Conservation (phyloP, 2,329 filamentous ascomycete genomes). For the Westerdykella sp. region DNA sequence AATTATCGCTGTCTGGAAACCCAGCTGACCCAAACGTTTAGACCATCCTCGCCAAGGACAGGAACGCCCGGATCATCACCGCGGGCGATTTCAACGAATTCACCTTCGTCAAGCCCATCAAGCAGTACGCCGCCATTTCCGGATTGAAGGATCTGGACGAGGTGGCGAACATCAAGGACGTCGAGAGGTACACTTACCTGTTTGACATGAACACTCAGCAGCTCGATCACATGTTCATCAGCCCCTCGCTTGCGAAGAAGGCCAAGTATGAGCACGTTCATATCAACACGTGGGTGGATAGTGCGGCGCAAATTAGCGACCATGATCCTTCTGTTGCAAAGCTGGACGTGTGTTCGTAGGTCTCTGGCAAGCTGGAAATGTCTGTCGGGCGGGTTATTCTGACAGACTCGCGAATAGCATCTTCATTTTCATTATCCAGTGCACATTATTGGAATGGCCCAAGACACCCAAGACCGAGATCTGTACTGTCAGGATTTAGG, state of each 20-base stretch:
- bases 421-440: too few relatives aligned
- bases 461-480: background rate
- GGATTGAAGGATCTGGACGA: conserved; percentile 58
- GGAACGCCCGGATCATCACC: conserved; percentile 52
- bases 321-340: conserved; percentile 63
- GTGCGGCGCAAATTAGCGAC: conserved; percentile 54
- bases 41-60: conserved; percentile 51
- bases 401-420: too few relatives aligned
- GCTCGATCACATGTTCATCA: conserved; percentile 65
- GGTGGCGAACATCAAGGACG: conserved; percentile 45
- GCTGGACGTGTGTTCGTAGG: conserved; percentile 52
- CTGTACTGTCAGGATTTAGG: conserved; percentile 1
- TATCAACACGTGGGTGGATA: conserved; percentile 61
- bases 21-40: conserved; percentile 29
- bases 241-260: conserved; percentile 43
- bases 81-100: conserved; percentile 72
- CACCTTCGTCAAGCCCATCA: conserved; percentile 54
- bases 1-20: background rate
- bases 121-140: conserved; percentile 49
- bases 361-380: background rate
- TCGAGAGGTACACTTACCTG: conserved; percentile 65
- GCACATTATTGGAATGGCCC: background rate
- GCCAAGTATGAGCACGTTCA: conserved; percentile 61
- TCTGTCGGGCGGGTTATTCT: too few relatives aligned
- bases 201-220: conserved; percentile 65